Conservation (phyloP, 129 eudicot species). For the Centrapalus pauciflorus region DNA sequence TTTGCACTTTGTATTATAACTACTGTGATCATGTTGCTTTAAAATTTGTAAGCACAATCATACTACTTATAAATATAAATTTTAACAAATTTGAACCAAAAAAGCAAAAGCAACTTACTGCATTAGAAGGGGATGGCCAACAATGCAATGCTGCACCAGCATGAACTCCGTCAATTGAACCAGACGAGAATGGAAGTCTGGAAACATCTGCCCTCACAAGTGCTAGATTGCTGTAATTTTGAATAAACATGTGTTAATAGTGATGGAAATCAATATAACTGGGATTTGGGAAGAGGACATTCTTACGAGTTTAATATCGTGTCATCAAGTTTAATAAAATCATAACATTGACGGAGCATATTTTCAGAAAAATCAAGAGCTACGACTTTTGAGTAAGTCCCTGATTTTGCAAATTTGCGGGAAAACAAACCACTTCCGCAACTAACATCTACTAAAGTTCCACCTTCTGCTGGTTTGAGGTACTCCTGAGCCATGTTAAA, state of each 20-base stretch:
- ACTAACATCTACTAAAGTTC: constrained; percentile 82
- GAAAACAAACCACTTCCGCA: constrained; percentile 97
- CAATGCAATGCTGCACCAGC: constrained; percentile 99
- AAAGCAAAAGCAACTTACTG: constrained; percentile 49
- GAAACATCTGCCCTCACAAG: constrained; percentile 98
- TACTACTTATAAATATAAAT: neutral
- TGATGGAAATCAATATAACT: neutral
- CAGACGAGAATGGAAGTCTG: constrained; percentile 87
- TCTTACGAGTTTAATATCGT: constrained; percentile 54
- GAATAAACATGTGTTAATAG: neutral
- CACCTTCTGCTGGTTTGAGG: constrained; percentile 82
- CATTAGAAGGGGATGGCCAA: constrained; percentile 99
- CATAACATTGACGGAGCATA: constrained; percentile 91
- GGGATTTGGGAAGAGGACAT: neutral
- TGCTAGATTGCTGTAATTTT: constrained; percentile 70
- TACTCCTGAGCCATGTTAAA: constrained; percentile 94
- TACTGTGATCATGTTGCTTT: neutral
- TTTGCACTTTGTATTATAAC: neutral
- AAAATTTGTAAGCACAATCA: neutral
- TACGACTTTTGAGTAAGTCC: constrained; percentile 71
- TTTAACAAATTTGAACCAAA: neutral
- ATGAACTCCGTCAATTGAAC: constrained; percentile 92
- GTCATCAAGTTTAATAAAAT: constrained; percentile 68
- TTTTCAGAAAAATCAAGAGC: constrained; percentile 97
- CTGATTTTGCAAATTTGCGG: constrained; percentile 81